Percentiles rank a stretch among this genome's conserved stretches.
These are phyloP conservation scores for Mucor indicus DNA, from an alignment of 371 early-diverging fungal genomes.

Conservation along the genomic window DNA sequence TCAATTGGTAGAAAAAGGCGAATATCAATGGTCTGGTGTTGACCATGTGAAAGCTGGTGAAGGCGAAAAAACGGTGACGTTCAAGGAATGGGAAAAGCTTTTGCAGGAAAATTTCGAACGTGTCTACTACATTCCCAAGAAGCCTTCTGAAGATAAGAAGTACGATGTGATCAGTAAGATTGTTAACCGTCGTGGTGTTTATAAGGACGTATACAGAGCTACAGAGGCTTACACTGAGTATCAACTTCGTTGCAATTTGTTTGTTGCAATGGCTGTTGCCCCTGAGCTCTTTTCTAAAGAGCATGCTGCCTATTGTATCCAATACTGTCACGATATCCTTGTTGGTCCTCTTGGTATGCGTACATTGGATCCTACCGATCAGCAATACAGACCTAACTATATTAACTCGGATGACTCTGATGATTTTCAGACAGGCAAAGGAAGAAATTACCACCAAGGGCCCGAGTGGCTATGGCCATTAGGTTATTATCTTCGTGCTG, in stretches of 20 bases:
- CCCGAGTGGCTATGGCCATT: constrained; percentile 96
- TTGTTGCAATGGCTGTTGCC: constrained; percentile 91
- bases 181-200: constrained; percentile 91
- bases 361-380: constrained; percentile 90
- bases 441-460: constrained; percentile 97
- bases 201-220: constrained; percentile 86
- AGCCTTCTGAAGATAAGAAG: constrained; percentile 48
- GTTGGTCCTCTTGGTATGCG: constrained; percentile 90
- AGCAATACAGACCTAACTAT: constrained; percentile 89
- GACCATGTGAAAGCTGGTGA: constrained; percentile 20
- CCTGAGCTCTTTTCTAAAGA: constrained; percentile 85
- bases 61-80: constrained; percentile 41
- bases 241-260: constrained; percentile 90
- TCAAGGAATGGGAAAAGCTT: constrained; percentile 74
- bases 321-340: constrained; percentile 62
- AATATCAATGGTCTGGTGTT: constrained; percentile 50
- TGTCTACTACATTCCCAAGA: constrained; percentile 80
- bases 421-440: constrained; percentile 84
- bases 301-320: constrained; percentile 73
- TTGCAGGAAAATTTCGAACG: constrained; percentile 84
- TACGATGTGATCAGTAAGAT: constrained; percentile 65
- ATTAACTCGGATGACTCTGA: constrained; percentile 86
- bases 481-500: constrained; percentile 88
- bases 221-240: constrained; percentile 79
- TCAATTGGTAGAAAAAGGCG: constrained; percentile 42